Percentiles rank a stretch among this genome's conserved stretches.
These are phyloP conservation scores for Tubosaeta sp. DNA, from an alignment of 768 basidiomycete genomes.

Conservation along the genomic window DNA sequence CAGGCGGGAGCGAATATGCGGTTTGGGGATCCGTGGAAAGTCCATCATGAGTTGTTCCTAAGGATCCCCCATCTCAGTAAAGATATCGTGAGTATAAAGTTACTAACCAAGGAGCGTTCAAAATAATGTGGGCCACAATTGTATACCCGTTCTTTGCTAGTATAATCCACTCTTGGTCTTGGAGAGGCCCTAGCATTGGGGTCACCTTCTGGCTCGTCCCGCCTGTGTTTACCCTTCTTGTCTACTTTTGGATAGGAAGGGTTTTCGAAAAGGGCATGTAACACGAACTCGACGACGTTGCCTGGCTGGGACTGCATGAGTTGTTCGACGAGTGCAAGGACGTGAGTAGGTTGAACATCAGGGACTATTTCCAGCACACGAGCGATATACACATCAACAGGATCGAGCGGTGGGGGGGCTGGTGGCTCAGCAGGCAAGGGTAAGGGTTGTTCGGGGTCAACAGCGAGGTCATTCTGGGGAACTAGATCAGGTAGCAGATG, in stretches of 20 bases:
- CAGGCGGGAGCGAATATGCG: slow-evolving; percentile 48
- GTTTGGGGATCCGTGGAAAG: slow-evolving; percentile 56
- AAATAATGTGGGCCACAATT: slow-evolving; percentile 44
- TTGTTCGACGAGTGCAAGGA: slow-evolving; percentile 43
- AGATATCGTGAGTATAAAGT: not conserved
- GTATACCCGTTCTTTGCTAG: slow-evolving; percentile 40
- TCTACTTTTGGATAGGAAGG: slow-evolving; percentile 53
- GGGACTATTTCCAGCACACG: slow-evolving; percentile 67
- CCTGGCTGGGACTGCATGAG: slow-evolving; percentile 34
- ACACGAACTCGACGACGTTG: slow-evolving; percentile 46
- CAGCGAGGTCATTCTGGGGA: not conserved
- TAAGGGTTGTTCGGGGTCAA: not conserved
- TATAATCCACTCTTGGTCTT: slow-evolving; percentile 53
- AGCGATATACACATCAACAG: slow-evolving; percentile 34
- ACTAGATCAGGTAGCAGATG: not conserved
- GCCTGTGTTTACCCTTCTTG: slow-evolving; percentile 45
- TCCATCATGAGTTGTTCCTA: slow-evolving; percentile 52
- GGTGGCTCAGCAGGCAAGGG: not conserved
- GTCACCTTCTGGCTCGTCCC: slow-evolving; percentile 27
- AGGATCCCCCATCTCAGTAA: not conserved
- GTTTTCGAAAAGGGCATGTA: slow-evolving; percentile 63
- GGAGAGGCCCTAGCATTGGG: slow-evolving; percentile 22
- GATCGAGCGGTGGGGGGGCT: slow-evolving; percentile 13
- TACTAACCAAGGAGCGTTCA: slow-evolving; percentile 47
- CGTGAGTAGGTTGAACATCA: slow-evolving; percentile 59